Evolutionary conservation across 2,329 filamentous ascomycete genomes (phyloP), one percentile per base, ranked within the genome.

Genomic region (Aureobasidium pullulans): DNA sequence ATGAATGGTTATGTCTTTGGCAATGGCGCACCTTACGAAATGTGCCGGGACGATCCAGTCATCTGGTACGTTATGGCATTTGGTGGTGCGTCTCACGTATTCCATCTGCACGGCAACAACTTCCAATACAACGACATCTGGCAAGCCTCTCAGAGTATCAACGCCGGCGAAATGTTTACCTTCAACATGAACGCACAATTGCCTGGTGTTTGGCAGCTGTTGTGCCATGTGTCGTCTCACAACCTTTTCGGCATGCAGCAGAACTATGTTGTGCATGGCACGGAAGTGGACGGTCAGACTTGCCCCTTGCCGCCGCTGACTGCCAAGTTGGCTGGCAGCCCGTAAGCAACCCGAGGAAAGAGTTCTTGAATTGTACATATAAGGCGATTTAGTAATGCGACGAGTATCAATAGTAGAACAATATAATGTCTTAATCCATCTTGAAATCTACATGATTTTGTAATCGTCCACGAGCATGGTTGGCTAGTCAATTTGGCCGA

Each of bases 31-130:
- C 59, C 63, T 10, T 70, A 68, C 62, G 63, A 69, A 43, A 70
- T 69, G 66, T 70, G 68, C 57, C 31, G 65, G 2, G 57, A 65
- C 57, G 68, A 71, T 42, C 61, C 64, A 9, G 66, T 66, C n/a
- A 68, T 70, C 56, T 71, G 68, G 68, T 70, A 70, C 50, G 58
- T 67, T 29, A 66, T 66, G 57, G 65, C 67, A 9, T 66, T 64
- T 23, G 67, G 65, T 15, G 43, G 40, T 15, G 65, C 63, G 13
- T 64, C 62, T 15, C 68, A 70, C 47, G 66, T 68, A 19, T 67
- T 69, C 57, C 68, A 71, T 46, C 62, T 68, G 62, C 68, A 70
- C 49, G 69, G 69, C 9, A 65, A 68, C 54, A 61, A 64, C 32
- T 62, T 69, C 53, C 31, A 46, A 42, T 61, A 67, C 53, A 53